Percentiles rank a stretch among this genome's conserved stretches.
These are phyloP conservation scores for Hirsutella thompsonii DNA, from an alignment of 2,329 filamentous ascomycete genomes.

Conservation along the genomic window DNA sequence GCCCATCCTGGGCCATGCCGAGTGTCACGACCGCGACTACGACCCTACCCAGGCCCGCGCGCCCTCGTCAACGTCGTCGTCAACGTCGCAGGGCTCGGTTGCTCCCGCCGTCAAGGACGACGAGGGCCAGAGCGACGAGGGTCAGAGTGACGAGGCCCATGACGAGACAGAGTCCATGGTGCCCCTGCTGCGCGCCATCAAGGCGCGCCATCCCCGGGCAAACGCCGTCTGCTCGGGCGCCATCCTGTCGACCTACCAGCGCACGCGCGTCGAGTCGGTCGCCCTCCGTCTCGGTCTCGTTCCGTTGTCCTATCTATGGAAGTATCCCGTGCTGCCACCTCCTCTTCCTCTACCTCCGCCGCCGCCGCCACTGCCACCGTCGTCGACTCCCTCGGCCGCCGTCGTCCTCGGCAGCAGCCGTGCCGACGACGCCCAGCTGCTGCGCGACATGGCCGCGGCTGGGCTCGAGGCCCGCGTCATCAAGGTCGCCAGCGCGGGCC, in stretches of 20 bases:
- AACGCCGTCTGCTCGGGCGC: constrained; percentile 85
- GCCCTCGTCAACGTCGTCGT: constrained; percentile 60
- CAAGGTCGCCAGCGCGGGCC: constrained; percentile 84
- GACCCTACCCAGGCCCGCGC: constrained; percentile 49
- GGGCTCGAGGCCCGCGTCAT: constrained; percentile 83
- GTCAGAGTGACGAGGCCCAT: not conserved
- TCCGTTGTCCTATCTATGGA: constrained; percentile 84
- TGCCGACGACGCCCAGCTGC: constrained; percentile 39
- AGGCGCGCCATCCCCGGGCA: constrained; percentile 58
- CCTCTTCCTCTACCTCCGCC: too few relatives aligned
- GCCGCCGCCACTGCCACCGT: too few relatives aligned
- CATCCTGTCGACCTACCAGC: constrained; percentile 89
- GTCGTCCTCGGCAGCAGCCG: constrained; percentile 8
- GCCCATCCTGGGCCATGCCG: constrained; percentile 58
- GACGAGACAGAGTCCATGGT: constrained; percentile 89
- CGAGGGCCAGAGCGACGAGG: too few relatives aligned
- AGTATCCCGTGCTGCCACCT: constrained; percentile 63
- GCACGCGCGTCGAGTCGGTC: constrained; percentile 88
- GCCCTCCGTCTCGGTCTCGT: constrained; percentile 71
- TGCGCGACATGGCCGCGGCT: constrained; percentile 68
- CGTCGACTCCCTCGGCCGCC: too few relatives aligned
- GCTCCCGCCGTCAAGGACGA: too few relatives aligned
- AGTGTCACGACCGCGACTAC: constrained; percentile 64
- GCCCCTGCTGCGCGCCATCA: constrained; percentile 56
- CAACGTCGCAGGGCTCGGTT: constrained; percentile 33